Evolutionary conservation across 495 filamentous ascomycete species (phyloP), one percentile per base, ranked within the genome.

Genomic region (Astrocystis sublimbata): DNA sequence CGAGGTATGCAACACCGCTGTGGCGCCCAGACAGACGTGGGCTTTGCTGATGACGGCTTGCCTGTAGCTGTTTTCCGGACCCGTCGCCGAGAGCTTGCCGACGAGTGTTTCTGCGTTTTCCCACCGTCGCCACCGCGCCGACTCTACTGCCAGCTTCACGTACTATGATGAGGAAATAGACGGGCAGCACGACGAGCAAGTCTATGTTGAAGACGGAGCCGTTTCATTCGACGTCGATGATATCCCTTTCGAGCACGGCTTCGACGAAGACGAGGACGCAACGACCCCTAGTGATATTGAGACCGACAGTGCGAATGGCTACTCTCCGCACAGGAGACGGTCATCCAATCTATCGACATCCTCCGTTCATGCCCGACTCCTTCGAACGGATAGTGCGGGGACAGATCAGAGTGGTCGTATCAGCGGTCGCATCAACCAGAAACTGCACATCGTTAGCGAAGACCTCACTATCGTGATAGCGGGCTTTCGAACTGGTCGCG

Each of bases 381-480:
- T 97, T 19, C 75, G 82, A 53, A 79, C 76, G 35, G 81, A 83
- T 75, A 87, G 75, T 82, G 85, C 60, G 75, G 78, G 66, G 66
- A 87, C 91, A 17, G 83, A 85, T 63, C 74, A 75, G 3, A 88
- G 86, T 61, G 81, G 81, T n/a, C 80, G 80, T 67, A 81, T 80
- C 26, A 83, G 80, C 0, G 81, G 82, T 53, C 81, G 90, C 41
- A 75, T 79, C 41, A 93, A 83, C 65, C 94, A 99, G 68, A 97
- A 96, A 74, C 83, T 97, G 12, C 92, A 97, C 71, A 93, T 99
- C 73, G 78, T 85, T 31, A 94, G 89, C 35, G 94, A 99, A 76
- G 94, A 99, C 71, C 79, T 98, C 54, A 96, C 91, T 0, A 90
- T 96, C 64, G 92, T 92, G 45, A 87, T 98, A 67, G 88, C 94